Conservation (phyloP, 2,329 filamentous ascomycete species). For the Akanthomyces uredinophilus region DNA sequence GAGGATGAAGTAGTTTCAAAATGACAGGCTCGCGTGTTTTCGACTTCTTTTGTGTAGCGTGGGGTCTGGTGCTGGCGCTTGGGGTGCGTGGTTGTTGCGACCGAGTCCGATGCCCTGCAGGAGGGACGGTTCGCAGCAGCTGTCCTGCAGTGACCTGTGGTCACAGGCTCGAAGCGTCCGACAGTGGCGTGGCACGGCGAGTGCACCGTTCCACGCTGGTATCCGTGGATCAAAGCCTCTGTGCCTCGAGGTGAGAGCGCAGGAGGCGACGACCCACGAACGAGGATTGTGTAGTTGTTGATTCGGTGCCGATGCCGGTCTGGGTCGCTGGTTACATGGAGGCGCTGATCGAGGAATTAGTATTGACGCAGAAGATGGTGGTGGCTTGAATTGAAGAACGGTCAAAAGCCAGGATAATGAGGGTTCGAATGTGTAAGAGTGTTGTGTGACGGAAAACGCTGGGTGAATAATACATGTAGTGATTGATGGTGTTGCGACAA, state of each 20-base stretch:
- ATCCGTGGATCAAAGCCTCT: slow-evolving; percentile 26
- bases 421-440: background rate
- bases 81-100: background rate
- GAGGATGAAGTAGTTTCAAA: slow-evolving; percentile 25
- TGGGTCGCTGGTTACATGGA: slow-evolving; percentile 11
- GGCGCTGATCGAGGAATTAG: slow-evolving; percentile 7
- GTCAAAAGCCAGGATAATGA: background rate
- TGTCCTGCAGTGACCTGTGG: slow-evolving; percentile 20
- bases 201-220: slow-evolving; percentile 37
- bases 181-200: slow-evolving; percentile 32
- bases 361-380: background rate
- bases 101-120: slow-evolving; percentile 20
- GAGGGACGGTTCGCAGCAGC: slow-evolving; percentile 18
- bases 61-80: slow-evolving; percentile 15
- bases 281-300: background rate
- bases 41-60: slow-evolving; percentile 13
- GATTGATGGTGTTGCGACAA: background rate
- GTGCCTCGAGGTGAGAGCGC: slow-evolving; percentile 21
- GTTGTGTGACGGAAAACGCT: slow-evolving; percentile 11
- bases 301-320: background rate
- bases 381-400: background rate
- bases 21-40: background rate
- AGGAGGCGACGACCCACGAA: slow-evolving; percentile 24
- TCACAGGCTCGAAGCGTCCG: slow-evolving; percentile 18
- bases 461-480: background rate